Evolutionary conservation across 2,329 filamentous ascomycete species (phyloP).

Genomic region (Fusarium graminum): DNA sequence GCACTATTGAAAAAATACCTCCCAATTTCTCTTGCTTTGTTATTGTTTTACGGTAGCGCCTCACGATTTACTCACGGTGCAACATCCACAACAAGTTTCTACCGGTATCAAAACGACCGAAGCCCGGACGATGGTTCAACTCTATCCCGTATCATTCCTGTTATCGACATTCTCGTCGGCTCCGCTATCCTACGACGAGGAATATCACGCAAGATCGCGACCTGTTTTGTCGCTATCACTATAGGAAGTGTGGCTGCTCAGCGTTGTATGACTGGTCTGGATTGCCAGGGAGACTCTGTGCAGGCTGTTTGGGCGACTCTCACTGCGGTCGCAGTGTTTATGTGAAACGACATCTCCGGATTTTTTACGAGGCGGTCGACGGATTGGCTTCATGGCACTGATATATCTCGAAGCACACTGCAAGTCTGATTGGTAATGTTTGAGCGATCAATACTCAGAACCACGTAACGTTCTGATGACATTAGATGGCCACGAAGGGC

Average conservation of each 20-base stretch:
- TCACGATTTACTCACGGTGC: conserved; percentile 33
- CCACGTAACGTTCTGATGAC: no score
- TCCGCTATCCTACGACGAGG: conserved; percentile 13
- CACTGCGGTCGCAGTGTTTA: conserved; percentile 1
- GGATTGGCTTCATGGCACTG: neutral
- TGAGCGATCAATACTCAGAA: no score
- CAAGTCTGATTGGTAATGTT: no score
- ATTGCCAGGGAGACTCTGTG: conserved; percentile 9
- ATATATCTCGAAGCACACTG: no score
- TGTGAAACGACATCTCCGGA: neutral
- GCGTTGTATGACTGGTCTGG: conserved; percentile 8
- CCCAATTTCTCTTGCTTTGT: conserved; percentile 15
- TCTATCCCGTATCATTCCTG: conserved; percentile 14
- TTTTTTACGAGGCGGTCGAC: neutral
- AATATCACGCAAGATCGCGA: conserved; percentile 13
- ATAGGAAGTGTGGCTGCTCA: conserved; percentile 20
- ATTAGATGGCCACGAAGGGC: neutral
- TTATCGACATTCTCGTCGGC: conserved; percentile 24
- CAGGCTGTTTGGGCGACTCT: conserved; percentile 29
- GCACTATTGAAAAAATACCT: neutral
- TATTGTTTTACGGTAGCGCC: conserved; percentile 39
- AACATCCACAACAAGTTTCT: conserved; percentile 27
- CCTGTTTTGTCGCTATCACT: conserved; percentile 30
- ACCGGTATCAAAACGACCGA: conserved; percentile 29
- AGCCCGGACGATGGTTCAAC: conserved; percentile 23